phyloP scores from a whole-genome alignment of 2,329 filamentous ascomycete species.

The Hypoxylon sp. region DNA sequence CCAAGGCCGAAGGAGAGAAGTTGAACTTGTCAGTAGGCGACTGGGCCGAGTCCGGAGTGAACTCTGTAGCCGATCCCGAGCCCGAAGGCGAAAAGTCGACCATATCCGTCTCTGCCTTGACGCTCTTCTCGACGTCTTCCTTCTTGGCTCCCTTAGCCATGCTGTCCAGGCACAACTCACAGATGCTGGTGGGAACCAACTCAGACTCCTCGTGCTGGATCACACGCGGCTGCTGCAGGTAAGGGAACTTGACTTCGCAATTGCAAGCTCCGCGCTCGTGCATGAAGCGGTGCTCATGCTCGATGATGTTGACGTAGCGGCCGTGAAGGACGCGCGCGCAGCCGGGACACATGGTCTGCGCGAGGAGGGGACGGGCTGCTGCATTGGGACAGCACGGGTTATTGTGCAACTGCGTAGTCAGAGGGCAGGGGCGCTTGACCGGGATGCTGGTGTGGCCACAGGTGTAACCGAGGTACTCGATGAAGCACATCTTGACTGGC shows the following conservation, averaged over 20 bases:
- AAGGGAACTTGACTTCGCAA: slow-evolving; percentile 58
- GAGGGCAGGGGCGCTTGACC: slow-evolving; percentile 60
- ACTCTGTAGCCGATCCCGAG: not conserved
- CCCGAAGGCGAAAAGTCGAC: not conserved
- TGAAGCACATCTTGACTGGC: slow-evolving; percentile 61
- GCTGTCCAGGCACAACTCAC: not conserved
- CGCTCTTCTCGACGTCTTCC: not conserved
- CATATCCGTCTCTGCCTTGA: not conserved
- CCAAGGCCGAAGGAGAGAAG: slow-evolving; percentile 17
- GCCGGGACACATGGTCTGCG: slow-evolving; percentile 56
- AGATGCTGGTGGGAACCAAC: not conserved
- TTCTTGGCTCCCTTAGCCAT: not conserved
- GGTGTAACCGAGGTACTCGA: slow-evolving; percentile 62
- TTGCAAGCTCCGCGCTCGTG: slow-evolving; percentile 61
- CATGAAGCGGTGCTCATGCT: slow-evolving; percentile 62
- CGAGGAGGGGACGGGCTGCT: slow-evolving; percentile 53
- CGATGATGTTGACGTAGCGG: slow-evolving; percentile 58
- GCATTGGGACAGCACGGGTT: slow-evolving; percentile 56
- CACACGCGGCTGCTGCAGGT: slow-evolving; percentile 55
- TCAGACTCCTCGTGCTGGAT: slow-evolving; percentile 30
- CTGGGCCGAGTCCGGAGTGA: not conserved
- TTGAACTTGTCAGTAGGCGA: not conserved
- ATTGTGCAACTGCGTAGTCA: slow-evolving; percentile 57
- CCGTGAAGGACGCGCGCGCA: slow-evolving; percentile 59
- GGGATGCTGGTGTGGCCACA: slow-evolving; percentile 63